Conservation (phyloP, 768 basidiomycete genomes). For the Russula dissimulans region DNA sequence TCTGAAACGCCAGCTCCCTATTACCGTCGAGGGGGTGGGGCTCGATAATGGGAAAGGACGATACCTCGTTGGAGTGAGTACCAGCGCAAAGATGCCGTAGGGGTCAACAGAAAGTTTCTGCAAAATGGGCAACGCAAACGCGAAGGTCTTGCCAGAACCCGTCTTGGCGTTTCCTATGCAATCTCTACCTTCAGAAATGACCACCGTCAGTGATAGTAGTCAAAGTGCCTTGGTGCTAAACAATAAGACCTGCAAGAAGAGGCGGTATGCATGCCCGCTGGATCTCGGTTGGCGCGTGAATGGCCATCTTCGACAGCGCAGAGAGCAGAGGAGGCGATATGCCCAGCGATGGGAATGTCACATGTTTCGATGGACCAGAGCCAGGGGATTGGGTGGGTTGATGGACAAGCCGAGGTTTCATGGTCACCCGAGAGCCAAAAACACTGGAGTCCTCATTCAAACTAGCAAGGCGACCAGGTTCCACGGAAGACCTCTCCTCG, state of each 20-base stretch:
- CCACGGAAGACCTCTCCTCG: background rate
- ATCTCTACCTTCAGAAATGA: conserved; percentile 59
- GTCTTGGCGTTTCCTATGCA: conserved; percentile 98
- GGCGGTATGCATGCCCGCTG: conserved; percentile 87
- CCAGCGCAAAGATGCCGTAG: conserved; percentile 87
- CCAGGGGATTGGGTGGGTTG: conserved; percentile 8
- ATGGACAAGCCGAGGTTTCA: conserved; percentile 14
- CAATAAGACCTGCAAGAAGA: conserved; percentile 58
- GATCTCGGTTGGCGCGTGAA: conserved; percentile 74
- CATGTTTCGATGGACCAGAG: conserved; percentile 11
- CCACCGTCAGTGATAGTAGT: conserved; percentile 14
- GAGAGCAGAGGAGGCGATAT: conserved; percentile 50
- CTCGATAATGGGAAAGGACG: background rate
- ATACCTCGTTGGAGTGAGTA: conserved; percentile 92
- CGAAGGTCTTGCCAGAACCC: conserved; percentile 95
- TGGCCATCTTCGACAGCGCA: conserved; percentile 76
- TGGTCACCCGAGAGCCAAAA: conserved; percentile 21
- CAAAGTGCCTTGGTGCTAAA: background rate
- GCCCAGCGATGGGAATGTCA: conserved; percentile 48
- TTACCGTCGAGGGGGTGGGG: background rate
- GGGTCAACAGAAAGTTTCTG: conserved; percentile 84
- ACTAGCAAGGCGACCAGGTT: background rate
- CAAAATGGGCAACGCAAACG: conserved; percentile 91
- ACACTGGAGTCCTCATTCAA: background rate
- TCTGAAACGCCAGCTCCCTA: conserved; percentile 95